Base-by-base conservation (phyloP, 768 basidiomycete species). In the Atractiella rhizophila region DNA sequence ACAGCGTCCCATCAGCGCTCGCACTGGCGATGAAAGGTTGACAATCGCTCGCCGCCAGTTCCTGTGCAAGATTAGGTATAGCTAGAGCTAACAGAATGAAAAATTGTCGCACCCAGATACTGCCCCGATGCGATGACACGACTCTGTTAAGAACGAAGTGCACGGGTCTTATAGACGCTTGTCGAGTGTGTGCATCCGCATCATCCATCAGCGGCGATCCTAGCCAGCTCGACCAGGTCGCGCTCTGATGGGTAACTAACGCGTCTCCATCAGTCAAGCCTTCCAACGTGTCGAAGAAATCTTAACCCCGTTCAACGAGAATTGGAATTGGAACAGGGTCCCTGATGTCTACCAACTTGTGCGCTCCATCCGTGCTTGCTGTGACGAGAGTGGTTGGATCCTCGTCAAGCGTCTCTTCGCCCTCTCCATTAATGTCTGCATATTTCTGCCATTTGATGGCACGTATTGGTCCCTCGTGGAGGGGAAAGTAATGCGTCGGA, bases 1-100 rank as follows among this genome's bases (percentile, higher is more conserved):
- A 32, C 18, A 55, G 48, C 0, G 71, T 63, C 1, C 88, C 88
- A 58, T 96, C 88, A 1, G 79, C 71, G 5, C 76, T 72, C 5
- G 74, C 78, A 12, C 75, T 68, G 0, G 76, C 77, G 4, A 88
- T 59, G 55, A 83, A 79, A 5, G 82, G 74, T 51, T 94, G 88
- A 52, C 74, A 76, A 34, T 88, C 77, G 0, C 85, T 88, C 1
- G 71, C 64, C 41, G 66, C 62, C 21, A 85, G 57, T 41, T 66
- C 69, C 85, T 86, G 51, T 1, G 9, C 19, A 26, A 23, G n/a
- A n/a, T n/a, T 43, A 10, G 33, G 21, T 41, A 16, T 21, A 19
- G 21, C 18, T 12, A 21, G 4, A 18, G 13, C 2, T 21, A n/a
- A 35, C 23, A 12, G 5, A 28, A n/a, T n/a, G 35, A 18, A 20